These are phyloP conservation scores for Aphanomyces cochlioides DNA, from an alignment of 352 stramenopile genomes.

Conservation along the genomic window DNA sequence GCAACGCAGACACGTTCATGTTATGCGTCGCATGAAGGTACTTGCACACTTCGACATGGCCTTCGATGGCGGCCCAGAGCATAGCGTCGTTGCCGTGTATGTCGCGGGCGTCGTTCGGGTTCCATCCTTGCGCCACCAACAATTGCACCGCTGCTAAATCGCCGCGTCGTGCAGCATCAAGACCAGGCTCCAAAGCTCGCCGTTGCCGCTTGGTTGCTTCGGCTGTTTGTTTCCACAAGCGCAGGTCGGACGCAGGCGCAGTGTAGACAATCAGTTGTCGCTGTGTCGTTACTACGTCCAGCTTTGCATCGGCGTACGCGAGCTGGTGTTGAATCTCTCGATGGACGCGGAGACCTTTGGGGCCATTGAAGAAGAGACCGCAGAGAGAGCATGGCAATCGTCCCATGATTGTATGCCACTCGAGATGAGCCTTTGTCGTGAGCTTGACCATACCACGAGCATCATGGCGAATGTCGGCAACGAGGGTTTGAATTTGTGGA, in stretches of 20 bases:
- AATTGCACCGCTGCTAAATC: neutral
- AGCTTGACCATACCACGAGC: constrained; percentile 1
- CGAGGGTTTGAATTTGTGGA: neutral
- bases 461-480: constrained; percentile 9
- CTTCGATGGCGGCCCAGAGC: constrained; percentile 9
- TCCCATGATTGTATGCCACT: constrained; percentile 15
- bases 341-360: constrained; percentile 13
- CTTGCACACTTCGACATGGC: constrained; percentile 14
- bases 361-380: constrained; percentile 19
- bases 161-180: neutral
- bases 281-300: neutral
- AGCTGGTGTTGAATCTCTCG: constrained; percentile 6
- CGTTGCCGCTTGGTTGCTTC: neutral
- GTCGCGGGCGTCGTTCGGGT: neutral
- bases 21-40: neutral
- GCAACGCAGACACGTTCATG: neutral
- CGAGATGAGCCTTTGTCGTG: constrained; percentile 19
- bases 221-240: neutral
- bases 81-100: constrained; percentile 12
- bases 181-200: constrained; percentile 3
- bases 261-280: constrained; percentile 11
- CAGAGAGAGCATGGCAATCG: constrained; percentile 15
- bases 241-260: neutral
- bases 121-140: neutral
- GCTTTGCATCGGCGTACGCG: constrained; percentile 3